Evolutionary conservation across 108 stramenopile genomes (phyloP).

Genomic region (Stephanodiscus minutulus): DNA sequence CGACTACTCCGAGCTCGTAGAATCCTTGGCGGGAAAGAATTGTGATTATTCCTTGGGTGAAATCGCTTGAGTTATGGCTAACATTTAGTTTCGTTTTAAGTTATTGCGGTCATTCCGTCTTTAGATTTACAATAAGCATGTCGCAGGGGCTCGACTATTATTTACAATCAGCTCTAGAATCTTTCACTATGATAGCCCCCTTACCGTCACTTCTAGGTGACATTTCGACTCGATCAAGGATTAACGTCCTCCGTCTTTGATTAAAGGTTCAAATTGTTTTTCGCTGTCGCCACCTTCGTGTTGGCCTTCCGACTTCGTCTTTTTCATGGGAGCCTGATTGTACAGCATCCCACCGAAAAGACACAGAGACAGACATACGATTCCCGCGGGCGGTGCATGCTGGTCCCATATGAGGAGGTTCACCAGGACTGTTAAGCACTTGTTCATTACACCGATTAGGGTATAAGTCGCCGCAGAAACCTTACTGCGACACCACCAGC

Average conservation of each 20-base stretch:
- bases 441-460: constrained; percentile 89
- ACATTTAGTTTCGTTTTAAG: background rate
- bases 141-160: no score
- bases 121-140: no score
- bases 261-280: background rate
- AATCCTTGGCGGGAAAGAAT: constrained; percentile 59
- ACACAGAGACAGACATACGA: constrained; percentile 77
- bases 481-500: constrained; percentile 85
- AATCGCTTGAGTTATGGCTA: constrained; percentile 11
- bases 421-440: constrained; percentile 86
- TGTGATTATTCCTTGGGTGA: constrained; percentile 71
- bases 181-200: no score
- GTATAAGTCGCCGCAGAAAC: constrained; percentile 86
- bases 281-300: background rate
- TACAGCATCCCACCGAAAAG: constrained; percentile 85
- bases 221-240: no score
- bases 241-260: background rate
- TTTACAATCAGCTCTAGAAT: no score
- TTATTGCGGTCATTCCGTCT: no score
- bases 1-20: constrained; percentile 52
- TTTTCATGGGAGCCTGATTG: constrained; percentile 83
- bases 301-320: constrained; percentile 3
- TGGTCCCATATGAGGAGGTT: constrained; percentile 91
- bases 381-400: constrained; percentile 82
- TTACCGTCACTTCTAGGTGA: no score